Evolutionary conservation across 805 yeast genomes (phyloP), one percentile per base, ranked within the genome.

Genomic region (Metschnikowia cubensis): DNA sequence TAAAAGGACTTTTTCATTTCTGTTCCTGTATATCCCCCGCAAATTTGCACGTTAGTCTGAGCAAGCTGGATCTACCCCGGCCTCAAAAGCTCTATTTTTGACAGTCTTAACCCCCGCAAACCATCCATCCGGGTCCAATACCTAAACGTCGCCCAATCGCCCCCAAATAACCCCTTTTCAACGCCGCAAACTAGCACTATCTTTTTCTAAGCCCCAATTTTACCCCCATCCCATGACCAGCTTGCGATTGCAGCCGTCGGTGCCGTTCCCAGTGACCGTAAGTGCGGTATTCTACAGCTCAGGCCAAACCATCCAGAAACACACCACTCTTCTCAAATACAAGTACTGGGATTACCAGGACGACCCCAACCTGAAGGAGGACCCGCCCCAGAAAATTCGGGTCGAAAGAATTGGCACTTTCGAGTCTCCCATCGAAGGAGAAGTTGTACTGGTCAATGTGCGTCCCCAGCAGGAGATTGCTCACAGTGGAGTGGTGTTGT

Each of bases 391-490:
- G 54, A 64, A 83, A 56, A 68, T 80, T 17, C 68, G 83, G 39
- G 87, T 85, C 2, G 91, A 87, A 59, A 71, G 82, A 25, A 81
- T 84, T 11, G 92, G 89, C 1, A 76, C 86, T 2, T 90, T 83
- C 63, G 98, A 92, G 63, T 77, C 85, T 35, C 97, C 97, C 0
- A 74, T 88, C 29, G 87, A 82, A 52, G 98, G 98, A 0, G 71
- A 72, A 36, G 68, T 94, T 3, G 66, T 71, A 6, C 60, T 68
- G 10, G 70, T 90, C 55, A 59, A 68, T 21, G 75, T 89, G 4
- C 64, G 68, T 6, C 71, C 72, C 1, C 85, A 87, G 37, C 89
- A 87, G 58, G 83, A 80, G 54, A 71, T 92, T 15, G 73, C 74
- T 34, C 80, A 79, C 49, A 50, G 64, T 22, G 71, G 70, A 2